phyloP scores from a whole-genome alignment of 208 protist genomes.

The Herpetomonas muscarum region DNA sequence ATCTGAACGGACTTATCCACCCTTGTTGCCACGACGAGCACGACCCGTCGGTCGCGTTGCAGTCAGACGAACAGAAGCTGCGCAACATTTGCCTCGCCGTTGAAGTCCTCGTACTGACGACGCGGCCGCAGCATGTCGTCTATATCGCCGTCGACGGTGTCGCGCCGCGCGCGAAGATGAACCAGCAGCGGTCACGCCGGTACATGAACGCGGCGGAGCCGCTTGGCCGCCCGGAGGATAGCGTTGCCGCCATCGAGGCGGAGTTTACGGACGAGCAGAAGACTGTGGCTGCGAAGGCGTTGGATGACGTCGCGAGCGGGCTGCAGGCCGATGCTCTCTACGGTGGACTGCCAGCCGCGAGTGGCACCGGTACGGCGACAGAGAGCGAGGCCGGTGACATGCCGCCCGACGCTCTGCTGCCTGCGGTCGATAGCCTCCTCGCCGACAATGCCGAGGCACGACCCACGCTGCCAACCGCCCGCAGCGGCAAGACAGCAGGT shows the following conservation, averaged over 20 bases:
- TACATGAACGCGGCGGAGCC: constrained; percentile 67
- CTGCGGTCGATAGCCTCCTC: constrained; percentile 1
- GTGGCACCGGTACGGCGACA: neutral
- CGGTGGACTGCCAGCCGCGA: constrained; percentile 16
- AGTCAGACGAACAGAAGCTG: constrained; percentile 77
- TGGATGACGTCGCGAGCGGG: constrained; percentile 39
- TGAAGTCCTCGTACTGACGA: constrained; percentile 94
- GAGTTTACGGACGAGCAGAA: constrained; percentile 51
- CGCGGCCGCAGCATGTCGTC: constrained; percentile 92
- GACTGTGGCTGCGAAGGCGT: constrained; percentile 26
- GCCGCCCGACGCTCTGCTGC: neutral
- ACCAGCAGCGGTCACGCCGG: constrained; percentile 97
- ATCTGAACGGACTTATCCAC: constrained; percentile 98
- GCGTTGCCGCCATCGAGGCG: constrained; percentile 30
- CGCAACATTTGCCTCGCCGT: constrained; percentile 92
- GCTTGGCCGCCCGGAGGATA: constrained; percentile 7
- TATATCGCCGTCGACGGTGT: constrained; percentile 98
- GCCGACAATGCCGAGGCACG: neutral
- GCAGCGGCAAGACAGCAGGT: neutral
- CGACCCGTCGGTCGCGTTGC: constrained; percentile 44
- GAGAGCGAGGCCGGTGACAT: neutral
- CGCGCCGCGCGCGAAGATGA: constrained; percentile 99
- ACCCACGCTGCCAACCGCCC: neutral
- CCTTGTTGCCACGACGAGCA: constrained; percentile 96
- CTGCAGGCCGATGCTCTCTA: constrained; percentile 54